Percentiles rank a stretch among this genome's conserved stretches.
Evolutionary conservation across 2,329 filamentous ascomycete genomes (phyloP).

Genomic region (Verticillium klebahnii): DNA sequence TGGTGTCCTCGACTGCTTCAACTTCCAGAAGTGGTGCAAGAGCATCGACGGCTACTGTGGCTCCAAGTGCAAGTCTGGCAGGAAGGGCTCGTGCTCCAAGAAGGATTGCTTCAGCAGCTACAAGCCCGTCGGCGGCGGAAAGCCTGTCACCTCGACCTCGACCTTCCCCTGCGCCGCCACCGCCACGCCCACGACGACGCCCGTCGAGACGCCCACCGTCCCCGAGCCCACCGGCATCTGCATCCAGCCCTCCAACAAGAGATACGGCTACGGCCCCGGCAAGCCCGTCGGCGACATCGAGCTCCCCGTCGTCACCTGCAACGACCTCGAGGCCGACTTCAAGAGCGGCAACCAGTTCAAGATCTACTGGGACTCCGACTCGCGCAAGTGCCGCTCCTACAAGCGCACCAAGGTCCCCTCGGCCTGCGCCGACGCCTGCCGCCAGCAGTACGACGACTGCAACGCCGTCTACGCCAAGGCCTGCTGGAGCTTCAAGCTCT

Average conservation of each 20-base stretch:
- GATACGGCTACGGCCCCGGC: conserved; percentile 63
- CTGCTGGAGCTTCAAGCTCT: conserved; percentile 35
- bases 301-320: conserved; percentile 50
- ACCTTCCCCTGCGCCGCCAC: conserved; percentile 24
- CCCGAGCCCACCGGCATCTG: conserved; percentile 48
- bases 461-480: conserved; percentile 42
- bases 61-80: conserved; percentile 26
- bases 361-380: conserved; percentile 42
- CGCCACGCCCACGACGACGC: conserved; percentile 22
- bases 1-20: conserved; percentile 42
- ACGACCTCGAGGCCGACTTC: conserved; percentile 41
- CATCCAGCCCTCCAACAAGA: conserved; percentile 47
- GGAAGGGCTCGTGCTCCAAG: conserved; percentile 33
- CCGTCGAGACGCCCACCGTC: conserved; percentile 24
- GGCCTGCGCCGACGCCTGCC: conserved; percentile 49
- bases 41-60: conserved; percentile 39
- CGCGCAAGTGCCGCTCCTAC: conserved; percentile 39
- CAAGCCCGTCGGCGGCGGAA: conserved; percentile 30
- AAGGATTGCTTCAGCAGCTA: conserved; percentile 35
- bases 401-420: conserved; percentile 25
- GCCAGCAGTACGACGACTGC: conserved; percentile 46
- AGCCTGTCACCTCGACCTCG: conserved; percentile 21
- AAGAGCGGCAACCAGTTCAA: conserved; percentile 40
- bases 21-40: conserved; percentile 46
- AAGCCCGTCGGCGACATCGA: conserved; percentile 48